phyloP scores from a whole-genome alignment of 2,329 filamentous ascomycete species.

The Aspergillus sp. region DNA sequence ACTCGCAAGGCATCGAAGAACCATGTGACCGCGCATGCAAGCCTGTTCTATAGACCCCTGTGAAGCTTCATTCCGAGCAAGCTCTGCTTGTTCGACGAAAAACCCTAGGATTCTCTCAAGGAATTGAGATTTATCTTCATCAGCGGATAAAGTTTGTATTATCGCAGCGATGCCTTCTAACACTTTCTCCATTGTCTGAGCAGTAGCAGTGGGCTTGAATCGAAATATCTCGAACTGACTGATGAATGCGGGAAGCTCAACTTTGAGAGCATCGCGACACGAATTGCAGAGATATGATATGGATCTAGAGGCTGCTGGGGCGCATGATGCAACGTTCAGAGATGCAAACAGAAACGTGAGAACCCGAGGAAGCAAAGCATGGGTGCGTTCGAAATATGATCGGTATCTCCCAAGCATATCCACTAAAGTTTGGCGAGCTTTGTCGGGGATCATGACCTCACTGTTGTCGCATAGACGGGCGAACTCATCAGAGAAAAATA shows the following conservation, averaged over 20 bases:
- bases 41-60: constrained; percentile 35
- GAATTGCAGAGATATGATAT: constrained; percentile 46
- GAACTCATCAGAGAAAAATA: constrained; percentile 41
- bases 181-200: constrained; percentile 42
- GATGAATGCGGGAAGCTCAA: constrained; percentile 45
- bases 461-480: constrained; percentile 32
- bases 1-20: constrained; percentile 42
- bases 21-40: constrained; percentile 33
- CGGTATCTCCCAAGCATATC: constrained; percentile 46
- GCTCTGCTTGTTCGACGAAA: constrained; percentile 36
- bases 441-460: constrained; percentile 33
- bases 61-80: constrained; percentile 32
- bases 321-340: constrained; percentile 41
- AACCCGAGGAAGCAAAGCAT: constrained; percentile 39
- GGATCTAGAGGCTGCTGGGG: constrained; percentile 43
- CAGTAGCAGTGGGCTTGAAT: constrained; percentile 35
- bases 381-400: constrained; percentile 45
- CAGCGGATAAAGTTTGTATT: constrained; percentile 40
- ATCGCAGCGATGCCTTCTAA: constrained; percentile 47
- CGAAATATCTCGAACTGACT: constrained; percentile 42
- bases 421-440: constrained; percentile 42
- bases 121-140: constrained; percentile 41
- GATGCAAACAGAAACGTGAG: constrained; percentile 48
- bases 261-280: constrained; percentile 40
- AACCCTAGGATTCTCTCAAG: constrained; percentile 40